Percentiles rank a stretch among this genome's conserved stretches.
Conservation (phyloP, 2,329 filamentous ascomycete species). For the Penicillium sp. region DNA sequence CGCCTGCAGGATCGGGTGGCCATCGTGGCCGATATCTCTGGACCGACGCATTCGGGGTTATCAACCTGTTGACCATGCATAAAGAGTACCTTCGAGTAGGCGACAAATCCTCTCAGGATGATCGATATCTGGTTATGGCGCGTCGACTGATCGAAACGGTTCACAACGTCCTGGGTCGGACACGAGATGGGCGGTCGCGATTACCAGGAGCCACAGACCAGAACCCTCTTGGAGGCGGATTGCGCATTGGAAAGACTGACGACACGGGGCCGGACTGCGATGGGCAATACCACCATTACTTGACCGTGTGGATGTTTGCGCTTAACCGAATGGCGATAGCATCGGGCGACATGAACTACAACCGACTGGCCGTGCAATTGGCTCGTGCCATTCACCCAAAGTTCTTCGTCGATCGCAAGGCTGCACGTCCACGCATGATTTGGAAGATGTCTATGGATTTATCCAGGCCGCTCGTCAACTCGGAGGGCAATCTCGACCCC, state of each 20-base stretch:
- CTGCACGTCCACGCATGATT: slow-evolving; percentile 52
- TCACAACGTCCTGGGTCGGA: slow-evolving; percentile 60
- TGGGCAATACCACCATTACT: slow-evolving; percentile 67
- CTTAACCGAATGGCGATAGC: slow-evolving; percentile 61
- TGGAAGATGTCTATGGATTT: slow-evolving; percentile 64
- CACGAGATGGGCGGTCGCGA: slow-evolving; percentile 54
- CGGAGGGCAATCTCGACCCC: slow-evolving; percentile 63
- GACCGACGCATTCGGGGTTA: slow-evolving; percentile 66
- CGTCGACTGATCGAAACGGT: slow-evolving; percentile 57
- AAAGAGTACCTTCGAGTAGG: slow-evolving; percentile 40
- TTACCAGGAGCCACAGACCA: slow-evolving; percentile 60
- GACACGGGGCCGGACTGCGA: slow-evolving; percentile 59
- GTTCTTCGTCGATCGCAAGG: slow-evolving; percentile 54
- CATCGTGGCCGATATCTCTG: slow-evolving; percentile 66
- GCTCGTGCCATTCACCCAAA: slow-evolving; percentile 60
- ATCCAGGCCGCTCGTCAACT: slow-evolving; percentile 53
- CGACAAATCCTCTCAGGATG: slow-evolving; percentile 28
- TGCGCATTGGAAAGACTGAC: slow-evolving; percentile 63
- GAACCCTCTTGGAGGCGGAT: slow-evolving; percentile 60
- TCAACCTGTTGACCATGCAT: slow-evolving; percentile 64
- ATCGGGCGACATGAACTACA: slow-evolving; percentile 55
- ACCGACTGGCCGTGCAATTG: slow-evolving; percentile 59
- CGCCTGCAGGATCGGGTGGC: slow-evolving; percentile 59
- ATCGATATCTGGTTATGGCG: slow-evolving; percentile 58
- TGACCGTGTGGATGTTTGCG: slow-evolving; percentile 69